Conservation (phyloP, 495 filamentous ascomycete species). For the Cladorrhinum samala region DNA sequence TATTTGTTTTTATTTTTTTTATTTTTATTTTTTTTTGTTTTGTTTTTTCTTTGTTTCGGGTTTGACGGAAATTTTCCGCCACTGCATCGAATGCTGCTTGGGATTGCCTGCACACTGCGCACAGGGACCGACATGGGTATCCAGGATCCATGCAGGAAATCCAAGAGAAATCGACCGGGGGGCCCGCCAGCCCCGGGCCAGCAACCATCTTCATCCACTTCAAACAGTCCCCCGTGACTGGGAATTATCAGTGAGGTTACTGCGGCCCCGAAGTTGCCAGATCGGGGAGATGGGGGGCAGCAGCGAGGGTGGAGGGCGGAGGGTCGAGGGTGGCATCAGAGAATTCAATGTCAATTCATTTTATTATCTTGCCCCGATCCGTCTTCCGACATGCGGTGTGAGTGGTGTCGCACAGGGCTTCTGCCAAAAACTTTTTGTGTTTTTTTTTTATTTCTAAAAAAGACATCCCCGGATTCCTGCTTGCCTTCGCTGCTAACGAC, state of each 20-base stretch:
- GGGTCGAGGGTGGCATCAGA: not conserved
- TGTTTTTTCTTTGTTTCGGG: no score
- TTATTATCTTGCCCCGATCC: no score
- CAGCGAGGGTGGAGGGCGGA: not conserved
- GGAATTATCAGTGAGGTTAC: constrained; percentile 3
- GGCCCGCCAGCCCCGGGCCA: not conserved
- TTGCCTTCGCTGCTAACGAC: not conserved
- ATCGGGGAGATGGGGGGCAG: not conserved
- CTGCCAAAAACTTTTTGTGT: not conserved
- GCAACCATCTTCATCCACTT: constrained; percentile 1
- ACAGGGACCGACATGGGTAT: constrained; percentile 5
- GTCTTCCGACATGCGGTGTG: not conserved
- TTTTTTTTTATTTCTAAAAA: not conserved
- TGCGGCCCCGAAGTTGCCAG: no score
- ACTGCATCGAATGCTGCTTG: no score
- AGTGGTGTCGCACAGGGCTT: not conserved
- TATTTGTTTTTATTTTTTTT: no score
- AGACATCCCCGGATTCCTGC: not conserved
- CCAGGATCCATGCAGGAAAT: constrained; percentile 13
- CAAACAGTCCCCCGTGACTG: not conserved
- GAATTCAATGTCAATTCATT: no score
- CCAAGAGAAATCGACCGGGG: constrained; percentile 14
- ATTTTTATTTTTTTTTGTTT: no score
- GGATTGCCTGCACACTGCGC: not conserved
- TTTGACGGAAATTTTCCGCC: no score